Base-by-base conservation (phyloP, 768 basidiomycete genomes). In the Mycena sanguinolenta region DNA sequence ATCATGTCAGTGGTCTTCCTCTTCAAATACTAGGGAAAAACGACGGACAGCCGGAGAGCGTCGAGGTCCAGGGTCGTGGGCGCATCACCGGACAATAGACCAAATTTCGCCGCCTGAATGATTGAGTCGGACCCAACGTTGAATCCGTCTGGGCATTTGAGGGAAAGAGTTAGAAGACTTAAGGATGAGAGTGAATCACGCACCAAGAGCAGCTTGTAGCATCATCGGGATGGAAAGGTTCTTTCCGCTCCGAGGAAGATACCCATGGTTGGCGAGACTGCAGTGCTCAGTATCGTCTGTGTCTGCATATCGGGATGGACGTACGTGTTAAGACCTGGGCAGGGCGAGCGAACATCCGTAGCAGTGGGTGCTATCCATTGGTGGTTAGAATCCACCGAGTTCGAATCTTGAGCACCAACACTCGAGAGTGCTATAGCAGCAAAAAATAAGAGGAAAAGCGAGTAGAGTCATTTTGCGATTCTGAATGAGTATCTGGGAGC, bases 121-220 rank as follows among this genome's bases (percentile, higher is more conserved):
- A 71, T 67, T 9, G 59, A 25, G 25, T 39, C 53, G 19, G 64
- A 19, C 12, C 23, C 50, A n/a, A 71, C 27, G 44, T 71, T 71
- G 58, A 67, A 67, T 10, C 28, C 65, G 21, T 71, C 65, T 62
- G 36, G 19, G 2, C 6, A 46, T 46, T 46, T n/a, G 44, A 23
- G 21, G 7, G 44, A 12, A n/a, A n/a, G n/a, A 34, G 32, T 34
- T 34, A 10, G n/a, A n/a, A 34, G 4, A 5, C 32, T 34, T 34
- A 34, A 10, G 10, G 39, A 17, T 46, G 44, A 9, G 44, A 17
- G 6, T 46, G 16, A 21, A 3, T 0, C 8, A 13, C 17, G 28
- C 19, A 55, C 17, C 21, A 34, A n/a, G 3, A 8, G 30, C 54
- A 55, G 30, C 52, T 10, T 53, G 16, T n/a, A 46, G 12, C 19